Conservation (phyloP, 2,329 filamentous ascomycete species). For the Aspergillus flavus region DNA sequence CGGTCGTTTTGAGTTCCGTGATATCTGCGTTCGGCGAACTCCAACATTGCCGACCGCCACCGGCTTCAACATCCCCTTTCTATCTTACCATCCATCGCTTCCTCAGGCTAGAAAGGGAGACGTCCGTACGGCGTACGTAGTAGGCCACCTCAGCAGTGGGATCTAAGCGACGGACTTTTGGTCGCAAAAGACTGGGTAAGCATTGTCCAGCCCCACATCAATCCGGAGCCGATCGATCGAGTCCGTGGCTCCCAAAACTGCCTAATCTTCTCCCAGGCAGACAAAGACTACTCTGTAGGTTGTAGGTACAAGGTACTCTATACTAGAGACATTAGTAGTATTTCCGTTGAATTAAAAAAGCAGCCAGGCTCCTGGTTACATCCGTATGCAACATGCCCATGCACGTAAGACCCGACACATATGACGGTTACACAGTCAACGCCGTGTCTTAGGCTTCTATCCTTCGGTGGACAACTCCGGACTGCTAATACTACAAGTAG, state of each 20-base stretch:
- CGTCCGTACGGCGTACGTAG: background rate
- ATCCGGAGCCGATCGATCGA: background rate
- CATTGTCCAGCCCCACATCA: background rate
- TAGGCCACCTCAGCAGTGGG: conserved; percentile 1
- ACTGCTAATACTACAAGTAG: background rate
- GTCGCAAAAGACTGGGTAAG: background rate
- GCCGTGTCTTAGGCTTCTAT: background rate
- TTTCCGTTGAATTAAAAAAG: too few species aligned
- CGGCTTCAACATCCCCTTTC: background rate
- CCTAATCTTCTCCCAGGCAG: background rate
- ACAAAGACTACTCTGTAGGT: background rate
- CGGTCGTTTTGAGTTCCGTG: background rate
- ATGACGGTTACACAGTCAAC: background rate
- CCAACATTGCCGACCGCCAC: background rate
- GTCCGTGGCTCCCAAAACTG: background rate
- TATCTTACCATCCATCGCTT: background rate
- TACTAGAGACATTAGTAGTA: too few species aligned
- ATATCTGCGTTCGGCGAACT: background rate
- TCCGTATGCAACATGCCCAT: background rate
- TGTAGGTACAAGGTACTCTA: background rate
- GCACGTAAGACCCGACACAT: background rate
- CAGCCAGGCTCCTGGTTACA: background rate
- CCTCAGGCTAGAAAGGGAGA: background rate
- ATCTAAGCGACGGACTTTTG: background rate
- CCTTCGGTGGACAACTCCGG: too few species aligned